These are phyloP conservation scores for Phylloporus scabripes DNA, from an alignment of 768 basidiomycete species.

Conservation along the genomic window DNA sequence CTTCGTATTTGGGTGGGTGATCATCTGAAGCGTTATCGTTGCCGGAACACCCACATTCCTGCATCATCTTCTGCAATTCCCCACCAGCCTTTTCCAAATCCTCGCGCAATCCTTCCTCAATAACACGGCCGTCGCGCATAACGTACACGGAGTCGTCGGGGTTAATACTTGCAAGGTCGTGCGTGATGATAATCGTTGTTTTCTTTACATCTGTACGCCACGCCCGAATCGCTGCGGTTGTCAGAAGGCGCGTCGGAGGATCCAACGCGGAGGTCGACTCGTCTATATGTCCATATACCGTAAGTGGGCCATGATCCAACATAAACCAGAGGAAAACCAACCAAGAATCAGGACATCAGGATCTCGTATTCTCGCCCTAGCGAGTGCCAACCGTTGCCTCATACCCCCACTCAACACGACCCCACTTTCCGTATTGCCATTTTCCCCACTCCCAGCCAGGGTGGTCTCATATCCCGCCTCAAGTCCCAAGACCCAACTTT, in stretches of 20 bases:
- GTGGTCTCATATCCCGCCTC: conserved; percentile 85
- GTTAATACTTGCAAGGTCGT: conserved; percentile 83
- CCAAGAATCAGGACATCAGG: conserved; percentile 89
- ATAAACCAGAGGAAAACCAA: conserved; percentile 34
- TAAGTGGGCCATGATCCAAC: neutral
- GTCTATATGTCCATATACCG: conserved; percentile 36
- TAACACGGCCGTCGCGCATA: conserved; percentile 71
- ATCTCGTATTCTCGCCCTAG: conserved; percentile 77
- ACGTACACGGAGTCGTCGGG: conserved; percentile 86
- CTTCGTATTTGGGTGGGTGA: conserved; percentile 30
- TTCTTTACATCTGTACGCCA: conserved; percentile 61
- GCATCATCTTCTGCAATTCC: conserved; percentile 69
- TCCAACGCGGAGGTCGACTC: conserved; percentile 85
- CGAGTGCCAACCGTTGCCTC: conserved; percentile 84
- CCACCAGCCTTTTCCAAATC: conserved; percentile 66
- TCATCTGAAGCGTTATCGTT: conserved; percentile 32
- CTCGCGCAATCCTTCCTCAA: conserved; percentile 80
- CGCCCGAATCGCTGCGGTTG: conserved; percentile 63
- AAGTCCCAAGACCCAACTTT: conserved; percentile 81
- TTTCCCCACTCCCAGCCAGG: conserved; percentile 45
- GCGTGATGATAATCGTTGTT: conserved; percentile 66
- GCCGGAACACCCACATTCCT: conserved; percentile 52
- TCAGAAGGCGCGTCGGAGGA: conserved; percentile 77
- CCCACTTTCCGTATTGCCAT: conserved; percentile 41
- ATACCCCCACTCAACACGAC: conserved; percentile 87